Evolutionary conservation across 2,329 filamentous ascomycete genomes (phyloP), one percentile per base, ranked within the genome.

Genomic region (Truncatella angustata): DNA sequence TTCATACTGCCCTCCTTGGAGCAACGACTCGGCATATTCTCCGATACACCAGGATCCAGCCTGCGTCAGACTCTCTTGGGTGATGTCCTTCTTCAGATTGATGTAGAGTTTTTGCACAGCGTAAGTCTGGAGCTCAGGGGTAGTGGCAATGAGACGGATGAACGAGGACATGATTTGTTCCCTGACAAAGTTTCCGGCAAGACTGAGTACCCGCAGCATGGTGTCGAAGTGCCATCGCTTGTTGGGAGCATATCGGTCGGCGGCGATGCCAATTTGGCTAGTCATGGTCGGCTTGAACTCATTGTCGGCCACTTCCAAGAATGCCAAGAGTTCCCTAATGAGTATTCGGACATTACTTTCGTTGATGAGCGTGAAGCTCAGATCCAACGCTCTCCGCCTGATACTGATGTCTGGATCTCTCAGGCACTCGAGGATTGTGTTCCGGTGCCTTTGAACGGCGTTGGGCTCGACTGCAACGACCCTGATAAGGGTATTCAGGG

Each of bases 221-320:
- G 95, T 99, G 66, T 99, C 94, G 60, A 97, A 88, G 67, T 99
- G 94, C 94, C 94, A 99, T 67, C 94, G 82, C 74, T 97, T 97
- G 73, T 94, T 97, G 1, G 94, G 95, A 2, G 94, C 90, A 71
- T 91, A 99, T 59, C 93, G 86, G 70, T 99, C 94, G 5, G 95
- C 94, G 10, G 95, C 94, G 62, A 99, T 91, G 21, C 94, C 94
- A 68, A 99, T 99, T 66, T 99, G 94, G 49, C 88, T 94, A 2
- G 94, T 99, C 92, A 99, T 97, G 49, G 91, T 90, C 5, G 94
- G 90, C 74, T 99, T 99, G 76, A 99, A 99, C 70, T 99, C 94
- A 59, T 95, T 96, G 65, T 99, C 94, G 50, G 95, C 93, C 48
- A 96, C 91, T 70, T 99, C 94, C 53, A 99, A 73, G 79, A 99